These are phyloP conservation scores for Niebla homalea DNA, from an alignment of 495 filamentous ascomycete genomes.

Conservation along the genomic window DNA sequence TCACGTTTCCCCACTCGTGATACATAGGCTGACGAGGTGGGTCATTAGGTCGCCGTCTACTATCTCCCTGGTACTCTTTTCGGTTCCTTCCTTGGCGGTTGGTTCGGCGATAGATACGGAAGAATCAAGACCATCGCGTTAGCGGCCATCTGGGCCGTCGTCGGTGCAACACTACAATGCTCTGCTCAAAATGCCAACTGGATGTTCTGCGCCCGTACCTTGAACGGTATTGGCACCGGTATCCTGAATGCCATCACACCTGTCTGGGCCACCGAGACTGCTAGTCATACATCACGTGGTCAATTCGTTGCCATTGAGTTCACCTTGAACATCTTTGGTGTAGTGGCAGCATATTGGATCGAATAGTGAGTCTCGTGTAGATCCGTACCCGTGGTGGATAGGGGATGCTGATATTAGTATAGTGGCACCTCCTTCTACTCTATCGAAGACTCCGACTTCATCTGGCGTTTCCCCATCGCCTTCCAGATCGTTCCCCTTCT, in stretches of 20 bases:
- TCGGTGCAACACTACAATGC: constrained; percentile 48
- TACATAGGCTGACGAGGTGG: neutral
- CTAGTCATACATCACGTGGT: constrained; percentile 53
- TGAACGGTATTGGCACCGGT: constrained; percentile 63
- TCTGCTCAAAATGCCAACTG: constrained; percentile 51
- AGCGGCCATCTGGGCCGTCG: constrained; percentile 41
- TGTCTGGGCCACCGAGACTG: constrained; percentile 58
- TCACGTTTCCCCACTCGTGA: neutral
- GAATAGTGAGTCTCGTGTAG: constrained; percentile 38
- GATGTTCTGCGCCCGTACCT: constrained; percentile 56
- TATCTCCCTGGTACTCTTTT: constrained; percentile 51
- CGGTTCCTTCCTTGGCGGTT: constrained; percentile 47
- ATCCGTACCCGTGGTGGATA: neutral
- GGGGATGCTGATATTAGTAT: constrained; percentile 6
- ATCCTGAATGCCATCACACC: constrained; percentile 60
- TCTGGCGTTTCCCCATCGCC: constrained; percentile 58
- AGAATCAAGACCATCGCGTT: constrained; percentile 48
- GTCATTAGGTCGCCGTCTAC: constrained; percentile 37
- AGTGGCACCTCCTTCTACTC: constrained; percentile 46
- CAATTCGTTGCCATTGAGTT: constrained; percentile 64
- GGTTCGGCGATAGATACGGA: constrained; percentile 46
- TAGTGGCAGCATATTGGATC: constrained; percentile 61
- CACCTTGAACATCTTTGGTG: constrained; percentile 60
- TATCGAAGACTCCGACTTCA: constrained; percentile 39
- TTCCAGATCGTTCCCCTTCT: constrained; percentile 57